Conservation (phyloP, 164 flowering plant genomes). For the Kingdonia uniflora region DNA sequence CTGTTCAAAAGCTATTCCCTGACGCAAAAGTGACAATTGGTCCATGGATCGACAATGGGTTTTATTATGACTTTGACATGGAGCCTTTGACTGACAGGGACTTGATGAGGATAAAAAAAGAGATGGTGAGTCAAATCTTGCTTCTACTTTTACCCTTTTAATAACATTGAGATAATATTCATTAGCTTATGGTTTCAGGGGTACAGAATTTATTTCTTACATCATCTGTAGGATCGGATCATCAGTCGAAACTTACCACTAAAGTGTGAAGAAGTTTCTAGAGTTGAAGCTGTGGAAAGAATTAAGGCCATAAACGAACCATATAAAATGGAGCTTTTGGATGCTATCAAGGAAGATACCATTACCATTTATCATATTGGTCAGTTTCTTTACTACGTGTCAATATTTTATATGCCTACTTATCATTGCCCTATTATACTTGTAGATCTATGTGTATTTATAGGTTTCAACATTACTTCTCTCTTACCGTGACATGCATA, state of each 20-base stretch:
- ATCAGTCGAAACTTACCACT: slow-evolving; percentile 77
- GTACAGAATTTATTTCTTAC: slow-evolving; percentile 42
- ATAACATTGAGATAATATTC: slow-evolving; percentile 24
- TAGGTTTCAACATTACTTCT: no score
- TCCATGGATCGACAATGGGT: slow-evolving; percentile 95
- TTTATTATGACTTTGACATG: slow-evolving; percentile 94
- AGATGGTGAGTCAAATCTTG: slow-evolving; percentile 55
- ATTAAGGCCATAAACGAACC: slow-evolving; percentile 73
- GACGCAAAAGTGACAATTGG: slow-evolving; percentile 94
- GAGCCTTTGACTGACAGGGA: slow-evolving; percentile 86
- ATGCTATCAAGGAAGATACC: slow-evolving; percentile 72
- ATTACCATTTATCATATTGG: slow-evolving; percentile 94
- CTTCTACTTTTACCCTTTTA: background rate
- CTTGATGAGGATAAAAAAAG: slow-evolving; percentile 86
- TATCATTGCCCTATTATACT: no score
- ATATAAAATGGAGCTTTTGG: slow-evolving; percentile 89
- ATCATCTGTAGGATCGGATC: slow-evolving; percentile 90
- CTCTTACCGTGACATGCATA: no score
- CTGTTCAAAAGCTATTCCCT: slow-evolving; percentile 90
- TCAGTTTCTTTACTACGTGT: slow-evolving; percentile 8
- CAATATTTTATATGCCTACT: no score
- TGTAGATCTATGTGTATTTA: no score
- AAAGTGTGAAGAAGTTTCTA: slow-evolving; percentile 71
- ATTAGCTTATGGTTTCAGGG: slow-evolving; percentile 37
- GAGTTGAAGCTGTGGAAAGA: slow-evolving; percentile 82